Evolutionary conservation across 169 alveolate species (phyloP).

Genomic region (Besnoitia besnoiti): DNA sequence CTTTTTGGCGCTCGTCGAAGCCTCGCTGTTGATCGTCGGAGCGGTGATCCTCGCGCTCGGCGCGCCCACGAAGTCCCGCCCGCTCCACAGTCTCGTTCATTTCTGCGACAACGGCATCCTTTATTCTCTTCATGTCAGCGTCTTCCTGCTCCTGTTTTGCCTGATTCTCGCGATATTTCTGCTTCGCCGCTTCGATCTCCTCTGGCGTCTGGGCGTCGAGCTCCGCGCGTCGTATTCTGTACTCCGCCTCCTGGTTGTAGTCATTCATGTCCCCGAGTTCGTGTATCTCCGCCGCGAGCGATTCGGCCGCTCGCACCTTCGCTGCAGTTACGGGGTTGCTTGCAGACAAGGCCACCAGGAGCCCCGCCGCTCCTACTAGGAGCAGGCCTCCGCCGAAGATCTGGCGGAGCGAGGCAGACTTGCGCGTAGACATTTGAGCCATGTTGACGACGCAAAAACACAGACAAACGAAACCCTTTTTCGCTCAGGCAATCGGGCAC

Average conservation of each 20-base stretch:
- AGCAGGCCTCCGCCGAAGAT: background rate
- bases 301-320: background rate
- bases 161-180: background rate
- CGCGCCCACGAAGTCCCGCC: background rate
- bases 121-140: background rate
- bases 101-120: background rate
- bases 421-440: background rate
- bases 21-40: background rate
- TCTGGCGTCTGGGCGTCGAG: background rate
- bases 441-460: background rate
- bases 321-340: background rate
- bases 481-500: too few species aligned
- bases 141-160: background rate
- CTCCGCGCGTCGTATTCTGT: background rate
- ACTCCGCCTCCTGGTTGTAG: conserved; percentile 7
- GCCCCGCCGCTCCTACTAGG: background rate
- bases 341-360: background rate
- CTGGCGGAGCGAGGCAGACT: background rate
- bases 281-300: background rate
- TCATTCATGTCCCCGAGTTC: background rate
- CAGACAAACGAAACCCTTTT: too few species aligned
- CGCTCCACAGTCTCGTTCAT: background rate
- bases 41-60: background rate
- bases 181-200: conserved; percentile 3
- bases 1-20: background rate